These are phyloP conservation scores for Candida neerlandica DNA, from an alignment of 1,139 yeast genomes.

Conservation along the genomic window DNA sequence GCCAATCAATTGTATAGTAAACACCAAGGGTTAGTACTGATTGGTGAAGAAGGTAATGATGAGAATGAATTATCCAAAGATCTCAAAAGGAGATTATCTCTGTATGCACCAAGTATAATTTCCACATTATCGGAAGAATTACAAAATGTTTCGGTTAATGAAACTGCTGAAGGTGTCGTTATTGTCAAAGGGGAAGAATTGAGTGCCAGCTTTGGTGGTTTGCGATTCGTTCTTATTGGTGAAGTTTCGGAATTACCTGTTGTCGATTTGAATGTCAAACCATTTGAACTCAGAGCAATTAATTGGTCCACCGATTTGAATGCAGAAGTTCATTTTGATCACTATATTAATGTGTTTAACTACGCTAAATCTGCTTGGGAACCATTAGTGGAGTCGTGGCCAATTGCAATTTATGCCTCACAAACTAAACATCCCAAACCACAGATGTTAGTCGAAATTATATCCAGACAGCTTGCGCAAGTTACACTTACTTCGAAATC, in stretches of 20 bases:
- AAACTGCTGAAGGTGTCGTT: constrained; percentile 29
- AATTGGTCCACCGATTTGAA: constrained; percentile 91
- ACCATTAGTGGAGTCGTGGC: constrained; percentile 89
- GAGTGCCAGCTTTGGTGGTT: constrained; percentile 72
- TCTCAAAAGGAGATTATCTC: constrained; percentile 56
- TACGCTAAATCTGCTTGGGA: constrained; percentile 96
- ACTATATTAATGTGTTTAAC: constrained; percentile 80
- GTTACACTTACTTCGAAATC: constrained; percentile 81
- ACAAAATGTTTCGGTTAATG: constrained; percentile 8
- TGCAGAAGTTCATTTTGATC: constrained; percentile 69
- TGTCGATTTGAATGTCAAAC: constrained; percentile 73
- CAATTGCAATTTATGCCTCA: constrained; percentile 72
- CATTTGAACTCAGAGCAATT: constrained; percentile 70
- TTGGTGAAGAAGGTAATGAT: constrained; percentile 23
- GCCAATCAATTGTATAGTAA: constrained; percentile 61
- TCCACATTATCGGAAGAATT: constrained; percentile 39
- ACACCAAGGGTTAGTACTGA: constrained; percentile 23
- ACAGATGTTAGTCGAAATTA: constrained; percentile 59
- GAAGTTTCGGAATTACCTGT: constrained; percentile 94
- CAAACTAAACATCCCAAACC: constrained; percentile 47
- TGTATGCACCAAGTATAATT: constrained; percentile 67
- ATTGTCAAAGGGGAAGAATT: constrained; percentile 73
- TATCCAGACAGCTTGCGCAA: constrained; percentile 77
- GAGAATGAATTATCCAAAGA: constrained; percentile 58
- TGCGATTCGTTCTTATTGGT: constrained; percentile 86